Evolutionary conservation across 805 yeast genomes (phyloP).

Genomic region (Schizosaccharomyces osmophilus): DNA sequence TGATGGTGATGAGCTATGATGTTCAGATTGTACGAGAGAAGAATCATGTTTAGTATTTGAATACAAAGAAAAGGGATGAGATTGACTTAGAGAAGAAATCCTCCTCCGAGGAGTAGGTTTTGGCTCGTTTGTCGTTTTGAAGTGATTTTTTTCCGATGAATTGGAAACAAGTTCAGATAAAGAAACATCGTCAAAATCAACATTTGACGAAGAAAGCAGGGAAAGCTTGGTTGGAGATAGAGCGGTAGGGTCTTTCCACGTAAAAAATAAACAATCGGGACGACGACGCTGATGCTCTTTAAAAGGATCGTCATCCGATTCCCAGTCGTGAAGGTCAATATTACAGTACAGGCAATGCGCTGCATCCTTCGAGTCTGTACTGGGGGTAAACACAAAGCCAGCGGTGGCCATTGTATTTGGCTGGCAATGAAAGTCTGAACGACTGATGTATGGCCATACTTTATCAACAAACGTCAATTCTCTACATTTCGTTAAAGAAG

Average conservation of each 20-base stretch:
- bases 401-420: constrained; percentile 22
- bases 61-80: no score
- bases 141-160: no score
- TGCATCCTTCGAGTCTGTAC: constrained; percentile 23
- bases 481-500: constrained; percentile 8
- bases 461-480: constrained; percentile 15
- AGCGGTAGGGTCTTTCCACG: background rate
- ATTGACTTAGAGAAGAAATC: no score
- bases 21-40: no score
- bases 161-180: background rate
- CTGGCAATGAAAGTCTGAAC: background rate
- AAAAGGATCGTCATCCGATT: constrained; percentile 32
- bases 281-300: background rate
- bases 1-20: background rate
- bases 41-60: no score
- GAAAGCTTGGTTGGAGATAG: background rate
- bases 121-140: no score
- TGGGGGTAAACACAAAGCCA: constrained; percentile 41
- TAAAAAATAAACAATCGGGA: background rate
- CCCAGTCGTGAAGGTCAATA: constrained; percentile 49
- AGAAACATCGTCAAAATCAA: background rate
- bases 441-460: constrained; percentile 23
- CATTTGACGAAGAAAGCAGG: background rate
- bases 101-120: no score
- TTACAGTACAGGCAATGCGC: constrained; percentile 44